Evolutionary conservation across 2,329 filamentous ascomycete genomes (phyloP), one percentile per base, ranked within the genome.

Genomic region (Apiospora koreana): DNA sequence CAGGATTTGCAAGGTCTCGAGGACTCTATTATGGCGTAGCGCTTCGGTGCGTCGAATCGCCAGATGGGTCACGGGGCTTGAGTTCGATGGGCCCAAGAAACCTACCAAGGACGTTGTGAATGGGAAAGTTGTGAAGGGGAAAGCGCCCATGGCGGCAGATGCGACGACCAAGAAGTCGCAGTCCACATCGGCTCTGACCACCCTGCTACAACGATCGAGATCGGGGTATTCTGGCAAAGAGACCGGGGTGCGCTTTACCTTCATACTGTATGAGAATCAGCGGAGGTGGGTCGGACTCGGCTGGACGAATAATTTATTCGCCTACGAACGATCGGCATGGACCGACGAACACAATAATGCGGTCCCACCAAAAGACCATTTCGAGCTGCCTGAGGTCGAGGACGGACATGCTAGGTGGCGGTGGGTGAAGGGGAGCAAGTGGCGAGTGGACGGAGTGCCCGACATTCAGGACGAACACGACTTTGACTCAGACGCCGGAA

Each of bases 191-290:
- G 76, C 77, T 54, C 72, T 79, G 50, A 80, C 76, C 4, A 78
- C 75, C 43, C 78, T 79, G 9, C 76, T 80, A 4, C 80, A 81
- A 70, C 79, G 80, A 14, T 80, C 78, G 41, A 82, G 76, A 48
- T 77, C 42, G 18, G 65, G 67, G 9, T 66, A 77, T 9, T 79
- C 85, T 46, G 81, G 83, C n/a, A 86, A 86, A 71, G 91, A 92
- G 5, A 89, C 94, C 0, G 94, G 95, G 1, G 93, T 99, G 18
- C 93, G 94, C 62, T 99, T 99, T 77, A 99, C 96, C 0, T 99
- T 99, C 73, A 95, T 96, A 65, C 87, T 99, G 2, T 98, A 95
- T 77, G 96, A 99, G 80, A 99, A 99, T 76, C 96, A 99, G 81
- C 89, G 96, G 54, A 89, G 96, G 68, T 99, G 96, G 96, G 84